Base-by-base conservation (phyloP, 768 basidiomycete species). In the Strobilomyces echinocephalus region DNA sequence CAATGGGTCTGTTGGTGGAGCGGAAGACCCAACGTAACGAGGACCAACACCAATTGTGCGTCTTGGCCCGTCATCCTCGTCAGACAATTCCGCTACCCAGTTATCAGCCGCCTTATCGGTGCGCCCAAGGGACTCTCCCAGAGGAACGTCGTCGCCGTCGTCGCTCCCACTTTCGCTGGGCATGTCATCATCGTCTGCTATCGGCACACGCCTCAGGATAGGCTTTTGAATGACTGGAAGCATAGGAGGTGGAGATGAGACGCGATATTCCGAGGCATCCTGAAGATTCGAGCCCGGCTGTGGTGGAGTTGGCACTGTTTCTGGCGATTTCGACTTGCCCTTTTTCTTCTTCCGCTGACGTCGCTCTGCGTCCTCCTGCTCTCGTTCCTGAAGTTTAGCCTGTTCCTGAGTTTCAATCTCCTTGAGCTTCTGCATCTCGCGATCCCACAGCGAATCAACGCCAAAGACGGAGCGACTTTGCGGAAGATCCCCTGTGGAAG, bases 381-480 rank as follows among this genome's bases (percentile, higher is more conserved):
- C 79, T 49, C 63, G 68, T 46, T 67, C 74, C 54, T 82, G 81
- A n/a, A 76, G 78, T 52, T 82, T 84, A 11, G 62, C 65, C 51
- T 73, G 77, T 65, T 94, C 92, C 48, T 62, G 67, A 12, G 81
- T 84, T 67, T 95, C 86, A 0, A 94, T 88, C 55, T 83, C 76
- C 57, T 81, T 81, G 49, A 95, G 74, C 67, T 90, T 95, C 16
- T 71, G 80, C 76, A 93, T 79, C 69, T 97, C 94, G 38, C 82
- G 78, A 64, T 95, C 88, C 94, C 94, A 95, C 10, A 95, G 63
- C n/a, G 87, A 88, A 68, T 97, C 94, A 1, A 90, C 87, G 2
- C 94, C 94, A 63, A 95, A 97, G 10, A 95, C 91, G n/a, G 92
- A 94, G 53, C 79, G 81, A 36, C 78, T 79, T 39, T 72, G 76